Base-by-base conservation (phyloP, 768 basidiomycete genomes). In the Naematelia aurantialba region DNA sequence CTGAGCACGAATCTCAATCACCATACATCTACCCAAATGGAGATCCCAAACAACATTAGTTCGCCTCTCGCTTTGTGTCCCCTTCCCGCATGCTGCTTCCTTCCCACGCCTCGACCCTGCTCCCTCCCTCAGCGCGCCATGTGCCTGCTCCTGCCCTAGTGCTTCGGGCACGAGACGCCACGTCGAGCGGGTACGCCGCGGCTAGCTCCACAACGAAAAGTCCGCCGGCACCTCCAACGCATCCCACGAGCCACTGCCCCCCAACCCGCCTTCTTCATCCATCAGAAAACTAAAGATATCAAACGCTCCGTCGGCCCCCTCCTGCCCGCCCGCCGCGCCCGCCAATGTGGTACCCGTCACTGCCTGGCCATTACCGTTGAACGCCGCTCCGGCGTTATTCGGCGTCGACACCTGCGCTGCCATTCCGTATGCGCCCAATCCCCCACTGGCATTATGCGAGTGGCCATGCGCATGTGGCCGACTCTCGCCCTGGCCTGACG, bases 241-340 rank as follows among this genome's bases (percentile, higher is more conserved):
- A 21, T 66, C 56, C 67, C 67, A 69, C n/a, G 51, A 49, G 0
- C 56, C 59, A 19, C 63, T 64, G 3, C 60, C 65, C 10, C 62
- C 65, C 19, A 63, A 56, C 14, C 66, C 62, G 3, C 67, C 67
- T 30, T 69, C 67, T 34, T 69, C 67, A n/a, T 66, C 67, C 39
- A 66, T 66, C 46, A 69, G 47, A 53, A 66, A 69, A 39, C 58
- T 65, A 19, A 69, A 59, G 29, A 69, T 59, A 52, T 69, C 67
- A 44, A 68, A 65, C 13, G 31, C 24, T 8, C 48, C 51, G n/a
- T 58, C 53, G 5, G 14, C 17, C 5, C 39, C 53, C 5, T 10
- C 56, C 26, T 17, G 12, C 10, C 51, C 49, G 4, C 39, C 42
- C 34, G 39, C 45, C 54, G 24, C 24, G 13, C 54, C 54, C 3